Percentiles rank a stretch among this genome's conserved stretches.
phyloP scores from a whole-genome alignment of 192 early-diverging fungal species.

The Backusella westeae region DNA sequence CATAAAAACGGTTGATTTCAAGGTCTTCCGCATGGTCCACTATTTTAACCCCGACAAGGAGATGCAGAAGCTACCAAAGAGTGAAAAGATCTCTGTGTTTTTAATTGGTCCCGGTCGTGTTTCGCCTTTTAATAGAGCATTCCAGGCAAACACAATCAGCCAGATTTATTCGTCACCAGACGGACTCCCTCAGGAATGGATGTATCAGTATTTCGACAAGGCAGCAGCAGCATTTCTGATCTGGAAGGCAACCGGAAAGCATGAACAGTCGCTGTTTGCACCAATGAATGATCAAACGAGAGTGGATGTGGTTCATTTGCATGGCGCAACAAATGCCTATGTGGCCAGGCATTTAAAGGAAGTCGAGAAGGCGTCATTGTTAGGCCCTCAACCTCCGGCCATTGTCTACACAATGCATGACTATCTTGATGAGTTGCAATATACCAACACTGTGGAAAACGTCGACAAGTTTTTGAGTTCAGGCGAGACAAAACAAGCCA shows the following conservation, averaged over 20 bases:
- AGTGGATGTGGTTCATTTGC: conserved; percentile 55
- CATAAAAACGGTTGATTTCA: conserved; percentile 31
- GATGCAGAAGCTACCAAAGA: too few species aligned
- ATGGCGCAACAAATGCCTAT: conserved; percentile 57
- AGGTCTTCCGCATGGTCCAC: conserved; percentile 35
- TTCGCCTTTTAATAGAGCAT: conserved; percentile 45
- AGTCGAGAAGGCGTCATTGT: background rate
- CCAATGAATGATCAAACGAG: conserved; percentile 6
- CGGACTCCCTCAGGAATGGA: conserved; percentile 57
- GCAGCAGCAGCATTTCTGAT: conserved; percentile 47
- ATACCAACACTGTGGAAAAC: conserved; percentile 48
- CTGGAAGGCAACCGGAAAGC: conserved; percentile 34
- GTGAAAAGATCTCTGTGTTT: conserved; percentile 38
- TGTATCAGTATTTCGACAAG: conserved; percentile 56
- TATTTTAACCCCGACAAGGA: conserved; percentile 14
- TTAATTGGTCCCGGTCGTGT: conserved; percentile 48
- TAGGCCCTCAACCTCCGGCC: conserved; percentile 41
- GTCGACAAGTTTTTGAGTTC: conserved; percentile 46
- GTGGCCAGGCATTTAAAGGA: conserved; percentile 43
- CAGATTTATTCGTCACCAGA: conserved; percentile 48
- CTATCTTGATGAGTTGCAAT: conserved; percentile 55
- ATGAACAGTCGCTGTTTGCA: conserved; percentile 51
- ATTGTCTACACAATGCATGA: conserved; percentile 60
- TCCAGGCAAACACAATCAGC: conserved; percentile 29
- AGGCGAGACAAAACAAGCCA: conserved; percentile 26